Percentiles rank a stretch among this genome's conserved stretches.
phyloP scores from a whole-genome alignment of 257 asterid species.

The Misopates orontium region DNA sequence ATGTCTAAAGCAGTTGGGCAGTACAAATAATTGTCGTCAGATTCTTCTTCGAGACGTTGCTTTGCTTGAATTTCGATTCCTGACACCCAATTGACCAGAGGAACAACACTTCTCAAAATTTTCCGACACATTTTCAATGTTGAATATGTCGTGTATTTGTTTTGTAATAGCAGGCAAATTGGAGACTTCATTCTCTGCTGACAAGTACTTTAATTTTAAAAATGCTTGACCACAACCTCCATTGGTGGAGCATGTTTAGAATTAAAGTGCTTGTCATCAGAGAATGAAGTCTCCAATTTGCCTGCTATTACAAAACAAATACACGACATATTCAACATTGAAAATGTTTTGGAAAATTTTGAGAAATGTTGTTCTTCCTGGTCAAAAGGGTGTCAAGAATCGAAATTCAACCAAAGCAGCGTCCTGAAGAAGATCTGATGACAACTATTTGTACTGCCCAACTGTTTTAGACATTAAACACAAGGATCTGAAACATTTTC shows the following conservation, averaged over 20 bases:
- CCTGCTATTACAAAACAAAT: neutral
- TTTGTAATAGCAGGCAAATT: no score
- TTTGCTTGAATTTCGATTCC: neutral
- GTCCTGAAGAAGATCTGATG: neutral
- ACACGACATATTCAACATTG: neutral
- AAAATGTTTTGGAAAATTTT: neutral
- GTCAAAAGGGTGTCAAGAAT: no score
- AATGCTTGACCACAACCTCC: no score
- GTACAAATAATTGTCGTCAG: neutral
- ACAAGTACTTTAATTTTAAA: neutral
- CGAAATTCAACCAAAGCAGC: neutral
- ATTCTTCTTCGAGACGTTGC: conserved; percentile 2
- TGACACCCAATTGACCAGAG: no score
- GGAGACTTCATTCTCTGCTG: no score
- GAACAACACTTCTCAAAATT: neutral
- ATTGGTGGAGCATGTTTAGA: neutral
- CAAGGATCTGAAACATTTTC: neutral
- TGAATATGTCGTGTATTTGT: neutral
- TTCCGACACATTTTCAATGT: neutral
- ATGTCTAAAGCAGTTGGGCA: neutral
- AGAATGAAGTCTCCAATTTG: conserved; percentile 5
- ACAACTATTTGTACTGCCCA: neutral
- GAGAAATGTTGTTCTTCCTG: neutral
- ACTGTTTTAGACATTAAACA: neutral
- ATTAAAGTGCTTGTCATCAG: conserved; percentile 11